Conservation (phyloP, 768 basidiomycete genomes). For the Pleurotus citrinopileatus region DNA sequence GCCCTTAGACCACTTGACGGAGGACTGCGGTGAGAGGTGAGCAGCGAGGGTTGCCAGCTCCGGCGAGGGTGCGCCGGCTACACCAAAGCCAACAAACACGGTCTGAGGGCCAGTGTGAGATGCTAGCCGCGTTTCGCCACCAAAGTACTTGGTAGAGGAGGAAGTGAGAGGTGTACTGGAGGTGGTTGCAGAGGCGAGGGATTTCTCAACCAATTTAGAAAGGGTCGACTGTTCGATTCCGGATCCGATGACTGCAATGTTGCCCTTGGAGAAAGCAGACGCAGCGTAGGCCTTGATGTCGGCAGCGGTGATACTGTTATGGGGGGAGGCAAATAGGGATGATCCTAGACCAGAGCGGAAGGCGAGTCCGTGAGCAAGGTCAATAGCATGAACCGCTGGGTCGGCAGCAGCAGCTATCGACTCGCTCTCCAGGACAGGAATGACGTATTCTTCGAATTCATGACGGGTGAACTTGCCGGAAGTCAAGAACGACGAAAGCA, state of each 20-base stretch:
- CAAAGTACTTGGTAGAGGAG: conserved; percentile 54
- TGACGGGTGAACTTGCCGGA: conserved; percentile 80
- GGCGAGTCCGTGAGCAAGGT: conserved; percentile 84
- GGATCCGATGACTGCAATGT: conserved; percentile 84
- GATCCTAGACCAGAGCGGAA: conserved; percentile 95
- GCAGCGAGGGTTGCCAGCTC: conserved; percentile 79
- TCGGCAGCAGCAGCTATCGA: conserved; percentile 54
- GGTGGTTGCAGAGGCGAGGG: conserved; percentile 48
- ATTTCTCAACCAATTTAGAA: conserved; percentile 65
- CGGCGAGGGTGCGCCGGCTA: conserved; percentile 57
- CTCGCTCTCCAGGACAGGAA: conserved; percentile 71
- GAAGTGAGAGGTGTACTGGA: conserved; percentile 32
- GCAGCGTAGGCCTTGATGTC: conserved; percentile 76
- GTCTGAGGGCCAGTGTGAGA: conserved; percentile 64
- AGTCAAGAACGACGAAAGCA: conserved; percentile 81
- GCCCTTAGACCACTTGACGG: conserved; percentile 86
- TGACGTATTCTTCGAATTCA: conserved; percentile 73
- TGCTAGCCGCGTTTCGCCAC: conserved; percentile 82
- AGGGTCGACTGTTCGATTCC: conserved; percentile 78
- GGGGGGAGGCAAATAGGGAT: conserved; percentile 80
- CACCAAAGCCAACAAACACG: conserved; percentile 86
- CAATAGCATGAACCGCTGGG: conserved; percentile 71
- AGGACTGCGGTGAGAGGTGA: conserved; percentile 72
- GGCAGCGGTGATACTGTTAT: conserved; percentile 50
- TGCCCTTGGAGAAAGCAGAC: conserved; percentile 70